Percentiles rank a stretch among this genome's conserved stretches.
These are phyloP conservation scores for Cenchrus fungigraminus DNA, from an alignment of 176 grass and related monocot genomes.

Conservation along the genomic window DNA sequence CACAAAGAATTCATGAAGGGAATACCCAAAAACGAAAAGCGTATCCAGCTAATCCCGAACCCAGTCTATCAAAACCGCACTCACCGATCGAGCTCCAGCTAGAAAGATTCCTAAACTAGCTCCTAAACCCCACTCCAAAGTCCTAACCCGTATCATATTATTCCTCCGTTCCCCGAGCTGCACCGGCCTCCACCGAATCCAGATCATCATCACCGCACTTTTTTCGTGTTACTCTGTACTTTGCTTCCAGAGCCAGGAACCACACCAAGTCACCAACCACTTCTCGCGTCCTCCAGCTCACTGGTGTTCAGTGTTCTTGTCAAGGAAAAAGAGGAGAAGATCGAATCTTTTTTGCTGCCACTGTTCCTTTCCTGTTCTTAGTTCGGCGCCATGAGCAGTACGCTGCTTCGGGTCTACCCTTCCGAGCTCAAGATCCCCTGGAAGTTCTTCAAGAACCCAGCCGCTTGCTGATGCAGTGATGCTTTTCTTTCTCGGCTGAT, in stretches of 20 bases:
- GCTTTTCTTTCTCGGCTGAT: constrained; percentile 27
- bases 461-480: background rate
- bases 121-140: constrained; percentile 17
- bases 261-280: constrained; percentile 27
- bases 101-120: constrained; percentile 23
- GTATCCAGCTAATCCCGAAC: background rate
- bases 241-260: constrained; percentile 53
- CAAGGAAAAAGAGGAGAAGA: constrained; percentile 6
- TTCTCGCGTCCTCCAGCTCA: constrained; percentile 4
- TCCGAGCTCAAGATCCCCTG: constrained; percentile 89
- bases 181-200: constrained; percentile 16
- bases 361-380: background rate
- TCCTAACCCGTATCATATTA: constrained; percentile 15
- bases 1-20: background rate
- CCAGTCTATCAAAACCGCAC: background rate
- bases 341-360: constrained; percentile 3
- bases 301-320: constrained; percentile 12
- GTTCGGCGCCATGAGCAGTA: constrained; percentile 52
- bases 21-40: background rate
- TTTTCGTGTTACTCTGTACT: constrained; percentile 35
- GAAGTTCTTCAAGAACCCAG: constrained; percentile 40
- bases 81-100: background rate
- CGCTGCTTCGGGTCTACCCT: constrained; percentile 74
- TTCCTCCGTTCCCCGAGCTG: constrained; percentile 5
- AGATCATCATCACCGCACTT: constrained; percentile 42